These are phyloP conservation scores for Solanum pinnatisectum DNA, from an alignment of 257 asterid genomes.

Conservation along the genomic window DNA sequence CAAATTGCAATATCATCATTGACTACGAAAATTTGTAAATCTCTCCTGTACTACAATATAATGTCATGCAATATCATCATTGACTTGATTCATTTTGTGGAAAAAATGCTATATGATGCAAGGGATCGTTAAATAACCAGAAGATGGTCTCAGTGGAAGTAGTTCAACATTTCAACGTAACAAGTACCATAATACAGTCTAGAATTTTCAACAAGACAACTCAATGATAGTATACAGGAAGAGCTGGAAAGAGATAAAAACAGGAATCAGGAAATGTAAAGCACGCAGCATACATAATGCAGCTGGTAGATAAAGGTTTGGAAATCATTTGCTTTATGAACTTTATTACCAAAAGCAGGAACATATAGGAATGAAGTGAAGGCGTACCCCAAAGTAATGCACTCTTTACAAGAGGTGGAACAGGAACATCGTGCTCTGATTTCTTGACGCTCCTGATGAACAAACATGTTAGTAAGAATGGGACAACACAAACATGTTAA, in stretches of 20 bases:
- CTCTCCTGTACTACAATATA: not conserved
- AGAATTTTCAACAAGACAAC: not conserved
- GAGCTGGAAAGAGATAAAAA: not conserved
- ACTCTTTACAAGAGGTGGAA: slow-evolving; percentile 91
- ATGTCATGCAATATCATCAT: not conserved
- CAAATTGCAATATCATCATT: not conserved
- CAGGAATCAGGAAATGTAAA: not conserved
- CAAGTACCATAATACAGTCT: not conserved
- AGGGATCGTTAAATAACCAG: not conserved
- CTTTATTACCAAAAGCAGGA: not conserved
- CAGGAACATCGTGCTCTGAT: slow-evolving; percentile 88
- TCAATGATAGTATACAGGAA: not conserved
- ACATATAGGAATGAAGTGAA: slow-evolving; percentile 7
- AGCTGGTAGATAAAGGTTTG: not conserved
- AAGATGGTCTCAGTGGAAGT: not conserved
- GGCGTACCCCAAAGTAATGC: slow-evolving; percentile 90
- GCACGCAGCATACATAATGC: not conserved
- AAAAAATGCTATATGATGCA: not conserved
- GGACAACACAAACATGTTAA: not conserved
- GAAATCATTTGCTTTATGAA: not conserved
- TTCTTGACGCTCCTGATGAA: slow-evolving; percentile 59
- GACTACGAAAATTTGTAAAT: not conserved
- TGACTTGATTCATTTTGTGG: not conserved
- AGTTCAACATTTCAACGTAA: not conserved
- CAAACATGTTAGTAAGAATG: not conserved